These are phyloP conservation scores for Hypoxylon intermedium DNA, from an alignment of 495 filamentous ascomycete genomes.

Conservation along the genomic window DNA sequence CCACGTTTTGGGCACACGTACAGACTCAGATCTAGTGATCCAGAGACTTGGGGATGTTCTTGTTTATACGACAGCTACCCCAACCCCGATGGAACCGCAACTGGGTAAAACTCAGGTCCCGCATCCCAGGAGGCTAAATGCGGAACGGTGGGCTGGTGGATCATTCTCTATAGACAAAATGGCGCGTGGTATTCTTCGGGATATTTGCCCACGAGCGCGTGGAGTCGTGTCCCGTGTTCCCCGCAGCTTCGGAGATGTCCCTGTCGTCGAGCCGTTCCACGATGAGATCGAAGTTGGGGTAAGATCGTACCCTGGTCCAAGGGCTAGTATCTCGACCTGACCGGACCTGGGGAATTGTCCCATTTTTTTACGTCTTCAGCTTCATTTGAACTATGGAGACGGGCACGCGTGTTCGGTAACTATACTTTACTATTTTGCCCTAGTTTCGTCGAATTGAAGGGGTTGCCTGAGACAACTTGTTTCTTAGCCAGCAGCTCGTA, in stretches of 20 bases:
- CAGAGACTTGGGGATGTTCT: constrained; percentile 2
- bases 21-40: constrained; percentile 1
- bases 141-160: constrained; percentile 4
- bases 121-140: constrained; percentile 34
- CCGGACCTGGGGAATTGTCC: background rate
- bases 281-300: constrained; percentile 26
- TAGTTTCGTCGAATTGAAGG: too few species aligned
- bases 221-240: constrained; percentile 8
- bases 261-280: background rate
- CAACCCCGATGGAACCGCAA: constrained; percentile 14
- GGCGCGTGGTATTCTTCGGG: constrained; percentile 20
- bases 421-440: too few species aligned
- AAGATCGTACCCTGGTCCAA: constrained; percentile 9
- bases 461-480: too few species aligned
- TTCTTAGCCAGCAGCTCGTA: too few species aligned
- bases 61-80: constrained; percentile 35
- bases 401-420: too few species aligned
- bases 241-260: constrained; percentile 15
- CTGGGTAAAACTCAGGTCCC: constrained; percentile 9
- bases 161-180: constrained; percentile 16
- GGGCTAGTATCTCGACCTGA: background rate
- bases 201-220: constrained; percentile 17
- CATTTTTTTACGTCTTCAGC: too few species aligned
- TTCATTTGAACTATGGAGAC: too few species aligned
- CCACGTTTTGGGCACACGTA: constrained; percentile 2